phyloP scores from a whole-genome alignment of 1,284 basidiomycete species.

The Lentinus polychrous region DNA sequence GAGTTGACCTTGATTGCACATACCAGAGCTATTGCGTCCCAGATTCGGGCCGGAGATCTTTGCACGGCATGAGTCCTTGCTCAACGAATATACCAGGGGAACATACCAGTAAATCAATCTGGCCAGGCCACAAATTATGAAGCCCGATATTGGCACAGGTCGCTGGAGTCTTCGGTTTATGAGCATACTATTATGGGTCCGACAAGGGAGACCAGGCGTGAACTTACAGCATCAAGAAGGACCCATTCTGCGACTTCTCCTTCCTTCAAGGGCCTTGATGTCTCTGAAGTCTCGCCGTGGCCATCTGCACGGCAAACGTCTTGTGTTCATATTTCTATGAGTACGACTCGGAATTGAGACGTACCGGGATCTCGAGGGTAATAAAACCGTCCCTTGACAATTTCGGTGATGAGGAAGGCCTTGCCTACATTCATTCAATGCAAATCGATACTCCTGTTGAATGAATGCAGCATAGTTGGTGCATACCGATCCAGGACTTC shows the following conservation, averaged over 20 bases:
- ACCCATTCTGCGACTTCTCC: slow-evolving; percentile 86
- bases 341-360: slow-evolving; percentile 7
- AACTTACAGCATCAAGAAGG: slow-evolving; percentile 72
- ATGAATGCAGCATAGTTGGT: slow-evolving; percentile 4
- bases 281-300: slow-evolving; percentile 57
- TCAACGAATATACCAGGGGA: not conserved
- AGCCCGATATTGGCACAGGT: slow-evolving; percentile 86
- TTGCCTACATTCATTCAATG: slow-evolving; percentile 48
- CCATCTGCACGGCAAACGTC: slow-evolving; percentile 43
- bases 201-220: not conserved
- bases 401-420: slow-evolving; percentile 79
- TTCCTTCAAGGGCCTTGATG: slow-evolving; percentile 61
- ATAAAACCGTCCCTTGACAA: slow-evolving; percentile 72
- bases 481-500: slow-evolving; percentile 82
- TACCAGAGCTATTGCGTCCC: slow-evolving; percentile 77
- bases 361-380: slow-evolving; percentile 65
- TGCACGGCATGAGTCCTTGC: slow-evolving; percentile 1
- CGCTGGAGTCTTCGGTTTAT: slow-evolving; percentile 72
- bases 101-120: slow-evolving; percentile 80
- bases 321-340: not conserved
- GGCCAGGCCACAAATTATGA: slow-evolving; percentile 78
- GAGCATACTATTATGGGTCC: not conserved
- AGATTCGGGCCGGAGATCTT: slow-evolving; percentile 73
- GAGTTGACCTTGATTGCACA: slow-evolving; percentile 13
- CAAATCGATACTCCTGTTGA: not conserved